phyloP scores from a whole-genome alignment of 1,284 basidiomycete genomes.

The Ganoderma resinaceum region DNA sequence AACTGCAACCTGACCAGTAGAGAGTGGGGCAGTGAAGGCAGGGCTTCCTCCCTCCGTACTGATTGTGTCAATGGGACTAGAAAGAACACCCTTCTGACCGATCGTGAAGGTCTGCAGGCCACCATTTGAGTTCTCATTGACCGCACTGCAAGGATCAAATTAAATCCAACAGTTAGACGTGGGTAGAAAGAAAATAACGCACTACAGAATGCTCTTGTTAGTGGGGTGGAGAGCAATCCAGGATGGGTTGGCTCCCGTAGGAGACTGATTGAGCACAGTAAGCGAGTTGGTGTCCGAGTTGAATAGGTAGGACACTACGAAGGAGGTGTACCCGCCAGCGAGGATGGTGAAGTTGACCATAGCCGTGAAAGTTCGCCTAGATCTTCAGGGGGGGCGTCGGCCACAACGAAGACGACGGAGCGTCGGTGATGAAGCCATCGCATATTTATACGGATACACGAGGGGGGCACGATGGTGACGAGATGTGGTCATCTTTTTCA shows the following conservation, averaged over 20 bases:
- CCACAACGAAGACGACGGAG: background rate
- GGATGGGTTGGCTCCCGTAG: constrained; percentile 59
- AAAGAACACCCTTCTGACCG: constrained; percentile 51
- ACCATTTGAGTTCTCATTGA: constrained; percentile 56
- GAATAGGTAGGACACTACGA: constrained; percentile 68
- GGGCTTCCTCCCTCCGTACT: constrained; percentile 59
- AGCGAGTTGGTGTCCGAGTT: constrained; percentile 54
- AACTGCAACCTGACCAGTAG: constrained; percentile 63
- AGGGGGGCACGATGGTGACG: background rate
- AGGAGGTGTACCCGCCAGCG: constrained; percentile 65
- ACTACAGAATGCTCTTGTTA: constrained; percentile 67
- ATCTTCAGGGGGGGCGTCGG: background rate
- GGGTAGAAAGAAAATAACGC: constrained; percentile 19
- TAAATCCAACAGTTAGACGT: background rate
- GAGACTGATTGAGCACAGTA: constrained; percentile 52
- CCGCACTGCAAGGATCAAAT: constrained; percentile 48
- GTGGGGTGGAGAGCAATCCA: constrained; percentile 62
- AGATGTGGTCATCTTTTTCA: background rate
- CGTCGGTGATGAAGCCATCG: background rate
- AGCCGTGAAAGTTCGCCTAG: background rate
- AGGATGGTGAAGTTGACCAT: constrained; percentile 70
- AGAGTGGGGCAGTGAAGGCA: constrained; percentile 56
- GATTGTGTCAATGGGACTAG: constrained; percentile 53
- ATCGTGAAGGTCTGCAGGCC: constrained; percentile 66
- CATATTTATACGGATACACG: constrained; percentile 1